A percentile compares a stretch with the other conserved stretches of the same genome.
phyloP scores from a whole-genome alignment of 2,329 filamentous ascomycete species.

The Clonostachys chloroleuca region DNA sequence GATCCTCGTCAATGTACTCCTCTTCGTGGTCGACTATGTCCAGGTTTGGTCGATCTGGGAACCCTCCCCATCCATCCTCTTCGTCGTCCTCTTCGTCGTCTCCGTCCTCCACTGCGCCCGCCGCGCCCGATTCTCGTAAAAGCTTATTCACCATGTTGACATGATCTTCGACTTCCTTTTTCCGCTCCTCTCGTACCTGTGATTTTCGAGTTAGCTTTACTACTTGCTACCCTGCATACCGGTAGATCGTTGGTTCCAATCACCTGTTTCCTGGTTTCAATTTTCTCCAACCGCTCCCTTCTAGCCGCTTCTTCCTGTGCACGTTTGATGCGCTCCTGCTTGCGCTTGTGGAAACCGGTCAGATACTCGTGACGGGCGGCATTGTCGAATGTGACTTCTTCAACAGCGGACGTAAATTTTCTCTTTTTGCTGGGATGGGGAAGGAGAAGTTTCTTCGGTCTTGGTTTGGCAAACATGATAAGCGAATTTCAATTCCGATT shows the following conservation, averaged over 20 bases:
- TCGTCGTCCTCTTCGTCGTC: slow-evolving; percentile 34
- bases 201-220: neutral
- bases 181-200: slow-evolving; percentile 79
- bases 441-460: slow-evolving; percentile 52
- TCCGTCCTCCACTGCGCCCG: slow-evolving; percentile 29
- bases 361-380: slow-evolving; percentile 80
- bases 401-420: slow-evolving; percentile 55
- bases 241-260: slow-evolving; percentile 7
- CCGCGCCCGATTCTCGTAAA: slow-evolving; percentile 53
- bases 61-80: slow-evolving; percentile 60
- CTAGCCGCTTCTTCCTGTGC: slow-evolving; percentile 79
- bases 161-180: slow-evolving; percentile 76
- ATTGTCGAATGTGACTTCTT: slow-evolving; percentile 83
- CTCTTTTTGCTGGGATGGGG: slow-evolving; percentile 62
- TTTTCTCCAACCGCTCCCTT: slow-evolving; percentile 72
- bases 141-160: slow-evolving; percentile 71
- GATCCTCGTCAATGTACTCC: slow-evolving; percentile 95
- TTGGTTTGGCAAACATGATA: slow-evolving; percentile 51
- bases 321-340: slow-evolving; percentile 76
- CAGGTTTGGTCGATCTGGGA: slow-evolving; percentile 45
- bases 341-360: slow-evolving; percentile 96
- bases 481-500: too few relatives aligned
- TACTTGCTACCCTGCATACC: neutral
- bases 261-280: slow-evolving; percentile 73
- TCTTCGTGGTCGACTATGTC: slow-evolving; percentile 73